Conservation (phyloP, 73 alveolate genomes). For the Tetrahymena elliotti region DNA sequence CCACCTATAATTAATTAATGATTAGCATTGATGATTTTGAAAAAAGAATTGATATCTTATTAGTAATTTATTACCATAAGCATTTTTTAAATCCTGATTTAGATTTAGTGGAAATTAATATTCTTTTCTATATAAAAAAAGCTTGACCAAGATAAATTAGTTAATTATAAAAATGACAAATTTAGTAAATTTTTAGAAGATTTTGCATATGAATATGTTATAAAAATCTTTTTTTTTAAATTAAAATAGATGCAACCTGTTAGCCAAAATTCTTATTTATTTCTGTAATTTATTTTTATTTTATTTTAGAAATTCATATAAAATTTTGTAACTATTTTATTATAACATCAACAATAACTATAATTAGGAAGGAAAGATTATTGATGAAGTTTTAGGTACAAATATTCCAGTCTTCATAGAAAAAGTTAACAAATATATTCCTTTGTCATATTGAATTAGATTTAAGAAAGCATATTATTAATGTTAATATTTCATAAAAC, state of each 20-base stretch:
- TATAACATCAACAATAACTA: too few relatives aligned
- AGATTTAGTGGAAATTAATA: too few relatives aligned
- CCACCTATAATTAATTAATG: conserved; percentile 23
- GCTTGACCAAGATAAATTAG: background rate
- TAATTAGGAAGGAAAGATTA: conserved; percentile 13
- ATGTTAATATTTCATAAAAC: background rate
- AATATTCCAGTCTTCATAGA: conserved; percentile 35
- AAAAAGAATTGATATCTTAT: conserved; percentile 34
- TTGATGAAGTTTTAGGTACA: conserved; percentile 39
- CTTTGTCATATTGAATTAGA: conserved; percentile 17
- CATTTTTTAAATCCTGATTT: background rate
- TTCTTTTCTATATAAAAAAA: background rate
- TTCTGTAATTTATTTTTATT: background rate
- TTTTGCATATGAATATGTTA: background rate
- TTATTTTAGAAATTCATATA: background rate
- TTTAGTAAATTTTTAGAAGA: background rate
- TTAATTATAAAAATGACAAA: conserved; percentile 23
- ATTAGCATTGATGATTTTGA: conserved; percentile 39
- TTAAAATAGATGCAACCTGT: background rate
- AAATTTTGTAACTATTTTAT: background rate
- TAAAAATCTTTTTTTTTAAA: background rate
- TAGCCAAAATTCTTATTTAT: background rate
- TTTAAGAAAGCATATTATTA: background rate
- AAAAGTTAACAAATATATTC: conserved; percentile 32
- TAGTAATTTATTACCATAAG: background rate